Evolutionary conservation across 1,139 yeast species (phyloP).

Genomic region (Blastobotrys aristatus): DNA sequence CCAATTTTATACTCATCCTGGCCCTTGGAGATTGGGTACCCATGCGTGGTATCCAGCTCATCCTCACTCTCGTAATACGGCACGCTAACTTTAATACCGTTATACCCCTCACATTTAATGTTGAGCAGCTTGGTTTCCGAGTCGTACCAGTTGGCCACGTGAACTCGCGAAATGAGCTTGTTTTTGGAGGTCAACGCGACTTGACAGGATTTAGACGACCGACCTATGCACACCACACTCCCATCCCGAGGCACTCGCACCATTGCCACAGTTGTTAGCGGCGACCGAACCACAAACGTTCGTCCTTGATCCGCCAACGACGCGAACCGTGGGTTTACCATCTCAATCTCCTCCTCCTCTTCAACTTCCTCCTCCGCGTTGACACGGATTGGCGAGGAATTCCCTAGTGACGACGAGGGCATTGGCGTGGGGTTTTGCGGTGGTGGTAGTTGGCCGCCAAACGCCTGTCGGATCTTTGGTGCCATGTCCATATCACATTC

Average conservation of each 20-base stretch:
- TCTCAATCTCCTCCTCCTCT: neutral
- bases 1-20: conserved; percentile 35
- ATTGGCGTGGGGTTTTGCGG: conserved; percentile 31
- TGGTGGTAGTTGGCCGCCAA: too few species aligned
- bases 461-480: conserved; percentile 7
- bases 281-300: conserved; percentile 26
- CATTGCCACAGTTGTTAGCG: conserved; percentile 31
- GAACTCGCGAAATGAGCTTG: conserved; percentile 64
- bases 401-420: conserved; percentile 21
- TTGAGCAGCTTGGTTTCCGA: conserved; percentile 28
- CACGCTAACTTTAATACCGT: conserved; percentile 60
- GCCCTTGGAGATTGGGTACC: conserved; percentile 27
- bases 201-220: conserved; percentile 61
- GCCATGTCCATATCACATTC: conserved; percentile 2
- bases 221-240: conserved; percentile 45
- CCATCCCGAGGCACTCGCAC: conserved; percentile 34
- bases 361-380: conserved; percentile 10
- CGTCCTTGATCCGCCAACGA: conserved; percentile 20
- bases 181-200: conserved; percentile 51
- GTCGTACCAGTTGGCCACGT: conserved; percentile 42
- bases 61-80: conserved; percentile 37
- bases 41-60: conserved; percentile 10
- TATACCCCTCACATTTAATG: conserved; percentile 62
- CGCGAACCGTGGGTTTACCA: conserved; percentile 12
- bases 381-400: conserved; percentile 9